These are phyloP conservation scores for Kodamaea derodonti DNA, from an alignment of 1,139 yeast species.

Conservation along the genomic window DNA sequence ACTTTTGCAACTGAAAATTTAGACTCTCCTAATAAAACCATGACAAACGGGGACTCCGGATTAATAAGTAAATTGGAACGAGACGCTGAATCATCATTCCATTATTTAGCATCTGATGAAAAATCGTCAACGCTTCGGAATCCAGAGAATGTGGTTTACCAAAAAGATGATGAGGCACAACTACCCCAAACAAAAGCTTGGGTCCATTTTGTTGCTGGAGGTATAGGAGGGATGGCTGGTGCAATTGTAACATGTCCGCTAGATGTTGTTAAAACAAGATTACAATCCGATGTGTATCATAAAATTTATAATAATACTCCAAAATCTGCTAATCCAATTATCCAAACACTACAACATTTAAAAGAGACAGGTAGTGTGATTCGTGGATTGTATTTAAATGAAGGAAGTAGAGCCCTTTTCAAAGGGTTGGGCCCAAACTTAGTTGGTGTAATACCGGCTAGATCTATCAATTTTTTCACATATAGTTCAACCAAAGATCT, in stretches of 20 bases:
- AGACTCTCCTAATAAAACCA: no score
- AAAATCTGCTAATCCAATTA: conserved; percentile 36
- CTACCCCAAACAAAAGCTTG: conserved; percentile 59
- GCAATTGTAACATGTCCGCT: conserved; percentile 91
- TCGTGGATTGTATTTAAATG: conserved; percentile 61
- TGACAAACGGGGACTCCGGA: no score
- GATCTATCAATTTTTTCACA: conserved; percentile 94
- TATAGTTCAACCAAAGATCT: conserved; percentile 88
- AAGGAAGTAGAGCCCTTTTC: conserved; percentile 83
- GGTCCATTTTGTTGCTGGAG: conserved; percentile 99
- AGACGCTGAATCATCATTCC: conserved; percentile 57
- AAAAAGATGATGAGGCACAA: conserved; percentile 6
- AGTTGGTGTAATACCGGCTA: conserved; percentile 98
- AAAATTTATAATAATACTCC: conserved; percentile 38
- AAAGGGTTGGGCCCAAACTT: conserved; percentile 95
- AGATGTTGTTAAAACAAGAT: conserved; percentile 92
- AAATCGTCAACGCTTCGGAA: conserved; percentile 46
- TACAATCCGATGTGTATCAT: conserved; percentile 80
- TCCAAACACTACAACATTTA: conserved; percentile 63
- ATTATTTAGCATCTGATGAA: conserved; percentile 71
- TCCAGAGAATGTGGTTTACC: conserved; percentile 23
- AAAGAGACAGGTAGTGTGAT: conserved; percentile 78
- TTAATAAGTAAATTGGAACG: conserved; percentile 43
- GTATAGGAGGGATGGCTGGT: conserved; percentile 97
- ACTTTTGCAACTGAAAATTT: no score